phyloP scores from a whole-genome alignment of 2,329 filamentous ascomycete genomes.

The Colletotrichum sp. region DNA sequence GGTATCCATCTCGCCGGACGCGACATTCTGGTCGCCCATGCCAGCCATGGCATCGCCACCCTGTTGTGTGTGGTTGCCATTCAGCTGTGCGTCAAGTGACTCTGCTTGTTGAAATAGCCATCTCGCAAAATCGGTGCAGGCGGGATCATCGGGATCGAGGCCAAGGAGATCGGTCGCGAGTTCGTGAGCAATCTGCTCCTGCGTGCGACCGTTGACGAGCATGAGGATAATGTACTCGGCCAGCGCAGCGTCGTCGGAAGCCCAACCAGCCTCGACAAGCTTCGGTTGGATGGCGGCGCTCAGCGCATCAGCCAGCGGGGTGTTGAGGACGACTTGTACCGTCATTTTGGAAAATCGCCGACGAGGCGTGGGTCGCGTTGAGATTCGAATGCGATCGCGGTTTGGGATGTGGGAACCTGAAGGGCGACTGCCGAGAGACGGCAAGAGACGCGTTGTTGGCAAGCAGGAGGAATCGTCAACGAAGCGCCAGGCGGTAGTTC shows the following conservation, averaged over 20 bases:
- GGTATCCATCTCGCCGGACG: slow-evolving; percentile 62
- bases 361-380: not conserved
- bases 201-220: slow-evolving; percentile 93
- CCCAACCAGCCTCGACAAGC: slow-evolving; percentile 92
- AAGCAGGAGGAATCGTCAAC: not conserved
- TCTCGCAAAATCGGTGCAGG: slow-evolving; percentile 81
- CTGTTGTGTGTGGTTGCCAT: slow-evolving; percentile 46
- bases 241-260: slow-evolving; percentile 81
- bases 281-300: slow-evolving; percentile 87
- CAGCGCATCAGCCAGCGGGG: slow-evolving; percentile 84
- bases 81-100: slow-evolving; percentile 66
- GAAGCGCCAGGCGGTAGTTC: not conserved
- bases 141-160: slow-evolving; percentile 81
- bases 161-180: slow-evolving; percentile 86
- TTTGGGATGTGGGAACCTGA: not conserved
- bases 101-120: slow-evolving; percentile 95
- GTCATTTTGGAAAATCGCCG: slow-evolving; percentile 63
- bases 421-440: not conserved
- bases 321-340: slow-evolving; percentile 76
- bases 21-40: slow-evolving; percentile 38
- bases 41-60: slow-evolving; percentile 31
- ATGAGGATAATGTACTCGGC: slow-evolving; percentile 97
- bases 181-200: slow-evolving; percentile 87
- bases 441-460: slow-evolving; percentile 4
- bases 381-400: not conserved